Conservation (phyloP, 2,329 filamentous ascomycete species). For the Penicillium sp. region DNA sequence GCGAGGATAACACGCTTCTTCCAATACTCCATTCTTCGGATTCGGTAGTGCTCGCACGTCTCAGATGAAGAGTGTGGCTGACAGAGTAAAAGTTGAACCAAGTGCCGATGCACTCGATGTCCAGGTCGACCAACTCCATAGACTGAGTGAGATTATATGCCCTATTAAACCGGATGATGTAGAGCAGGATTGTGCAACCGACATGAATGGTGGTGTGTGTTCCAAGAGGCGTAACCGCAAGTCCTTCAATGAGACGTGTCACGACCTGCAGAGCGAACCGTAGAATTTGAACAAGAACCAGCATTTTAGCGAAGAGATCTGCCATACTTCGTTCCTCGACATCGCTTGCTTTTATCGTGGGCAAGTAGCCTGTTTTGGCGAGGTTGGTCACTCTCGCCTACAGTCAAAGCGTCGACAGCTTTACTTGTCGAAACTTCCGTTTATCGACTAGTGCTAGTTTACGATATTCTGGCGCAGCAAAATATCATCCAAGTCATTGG, state of each 20-base stretch:
- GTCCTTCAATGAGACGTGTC: not conserved
- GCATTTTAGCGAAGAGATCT: not conserved
- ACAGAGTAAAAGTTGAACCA: not conserved
- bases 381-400: not conserved
- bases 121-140: not conserved
- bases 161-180: not conserved
- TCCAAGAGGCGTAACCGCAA: not conserved
- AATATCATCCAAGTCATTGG: not conserved
- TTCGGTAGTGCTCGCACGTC: not conserved
- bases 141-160: not conserved
- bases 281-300: not conserved
- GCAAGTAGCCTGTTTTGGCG: not conserved
- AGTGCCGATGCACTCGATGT: not conserved
- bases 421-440: not conserved
- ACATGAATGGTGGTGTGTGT: not conserved
- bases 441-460: not conserved
- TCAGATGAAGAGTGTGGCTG: not conserved
- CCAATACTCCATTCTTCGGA: conserved; percentile 1
- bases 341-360: not conserved
- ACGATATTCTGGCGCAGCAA: not conserved
- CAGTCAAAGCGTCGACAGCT: not conserved
- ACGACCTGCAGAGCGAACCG: conserved; percentile 1
- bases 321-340: not conserved
- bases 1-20: not conserved
- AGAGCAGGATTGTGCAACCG: not conserved